Conservation (phyloP, 1,284 basidiomycete species). For the Athelia sp. region DNA sequence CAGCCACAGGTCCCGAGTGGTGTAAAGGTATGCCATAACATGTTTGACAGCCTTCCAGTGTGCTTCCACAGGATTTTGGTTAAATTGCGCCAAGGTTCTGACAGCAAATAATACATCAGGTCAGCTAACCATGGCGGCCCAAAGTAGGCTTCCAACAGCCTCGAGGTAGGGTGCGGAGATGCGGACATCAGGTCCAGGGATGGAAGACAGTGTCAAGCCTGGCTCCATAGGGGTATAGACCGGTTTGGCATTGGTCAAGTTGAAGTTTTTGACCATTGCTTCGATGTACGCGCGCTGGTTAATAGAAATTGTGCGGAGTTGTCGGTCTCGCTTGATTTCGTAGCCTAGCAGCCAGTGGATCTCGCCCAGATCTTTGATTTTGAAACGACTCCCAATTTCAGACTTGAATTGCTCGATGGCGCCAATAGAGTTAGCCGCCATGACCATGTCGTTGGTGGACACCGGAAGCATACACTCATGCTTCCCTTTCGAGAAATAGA, state of each 20-base stretch:
- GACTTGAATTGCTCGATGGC: background rate
- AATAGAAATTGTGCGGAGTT: conserved; percentile 11
- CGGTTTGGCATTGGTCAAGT: conserved; percentile 2
- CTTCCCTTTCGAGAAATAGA: conserved; percentile 6
- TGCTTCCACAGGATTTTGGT: conserved; percentile 9
- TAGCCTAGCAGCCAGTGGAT: conserved; percentile 14
- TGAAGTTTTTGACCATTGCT: conserved; percentile 9
- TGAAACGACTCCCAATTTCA: too few relatives aligned
- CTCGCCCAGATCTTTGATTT: conserved; percentile 12
- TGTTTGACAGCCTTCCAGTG: conserved; percentile 19
- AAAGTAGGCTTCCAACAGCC: conserved; percentile 23
- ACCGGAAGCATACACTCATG: conserved; percentile 11
- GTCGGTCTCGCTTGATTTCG: conserved; percentile 10
- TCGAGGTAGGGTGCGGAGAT: conserved; percentile 11
- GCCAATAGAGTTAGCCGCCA: background rate
- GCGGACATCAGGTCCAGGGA: background rate
- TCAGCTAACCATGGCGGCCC: conserved; percentile 16
- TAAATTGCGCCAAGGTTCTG: conserved; percentile 14
- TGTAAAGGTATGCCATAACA: conserved; percentile 23
- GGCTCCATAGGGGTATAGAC: background rate
- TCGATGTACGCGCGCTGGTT: conserved; percentile 16
- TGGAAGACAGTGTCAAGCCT: background rate
- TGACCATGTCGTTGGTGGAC: conserved; percentile 14
- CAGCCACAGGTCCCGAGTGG: conserved; percentile 15
- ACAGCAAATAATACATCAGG: conserved; percentile 22